Evolutionary conservation across 805 yeast genomes (phyloP).

Genomic region (Metschnikowia amazonensis): DNA sequence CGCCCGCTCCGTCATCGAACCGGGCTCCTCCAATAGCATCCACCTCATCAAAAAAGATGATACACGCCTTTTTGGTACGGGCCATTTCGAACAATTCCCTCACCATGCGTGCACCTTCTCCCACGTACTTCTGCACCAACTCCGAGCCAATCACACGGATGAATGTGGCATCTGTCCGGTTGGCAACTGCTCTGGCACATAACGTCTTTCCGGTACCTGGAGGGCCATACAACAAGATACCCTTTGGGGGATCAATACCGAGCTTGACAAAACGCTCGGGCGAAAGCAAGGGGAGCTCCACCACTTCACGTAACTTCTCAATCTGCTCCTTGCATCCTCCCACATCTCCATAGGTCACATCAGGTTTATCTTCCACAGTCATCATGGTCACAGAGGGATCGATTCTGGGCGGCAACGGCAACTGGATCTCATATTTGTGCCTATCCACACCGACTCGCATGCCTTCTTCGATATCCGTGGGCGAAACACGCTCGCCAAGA

Average conservation of each 20-base stretch:
- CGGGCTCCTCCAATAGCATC: constrained; percentile 99
- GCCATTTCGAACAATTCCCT: constrained; percentile 99
- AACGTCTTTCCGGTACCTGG: constrained; percentile 99
- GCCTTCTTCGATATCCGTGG: constrained; percentile 98
- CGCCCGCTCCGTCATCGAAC: constrained; percentile 99
- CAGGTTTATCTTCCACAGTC: constrained; percentile 99
- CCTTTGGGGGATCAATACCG: constrained; percentile 99
- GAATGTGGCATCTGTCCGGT: constrained; percentile 98
- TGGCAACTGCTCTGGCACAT: constrained; percentile 98
- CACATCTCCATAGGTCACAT: constrained; percentile 95
- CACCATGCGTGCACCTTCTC: constrained; percentile 99
- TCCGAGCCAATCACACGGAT: constrained; percentile 98
- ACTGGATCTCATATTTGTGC: constrained; percentile 92
- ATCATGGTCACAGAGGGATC: constrained; percentile 99
- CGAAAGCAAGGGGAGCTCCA: constrained; percentile 46
- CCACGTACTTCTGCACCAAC: constrained; percentile 96
- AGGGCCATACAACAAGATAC: constrained; percentile 93
- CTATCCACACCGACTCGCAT: constrained; percentile 99
- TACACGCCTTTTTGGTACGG: constrained; percentile 95
- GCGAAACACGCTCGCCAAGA: constrained; percentile 93
- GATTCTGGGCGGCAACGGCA: constrained; percentile 95
- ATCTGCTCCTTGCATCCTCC: constrained; percentile 99
- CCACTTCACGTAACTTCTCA: constrained; percentile 43
- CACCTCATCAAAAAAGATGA: constrained; percentile 95
- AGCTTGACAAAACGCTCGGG: constrained; percentile 96